Evolutionary conservation across 2,329 filamentous ascomycete genomes (phyloP).

Genomic region (Leptoxyphium fumago): DNA sequence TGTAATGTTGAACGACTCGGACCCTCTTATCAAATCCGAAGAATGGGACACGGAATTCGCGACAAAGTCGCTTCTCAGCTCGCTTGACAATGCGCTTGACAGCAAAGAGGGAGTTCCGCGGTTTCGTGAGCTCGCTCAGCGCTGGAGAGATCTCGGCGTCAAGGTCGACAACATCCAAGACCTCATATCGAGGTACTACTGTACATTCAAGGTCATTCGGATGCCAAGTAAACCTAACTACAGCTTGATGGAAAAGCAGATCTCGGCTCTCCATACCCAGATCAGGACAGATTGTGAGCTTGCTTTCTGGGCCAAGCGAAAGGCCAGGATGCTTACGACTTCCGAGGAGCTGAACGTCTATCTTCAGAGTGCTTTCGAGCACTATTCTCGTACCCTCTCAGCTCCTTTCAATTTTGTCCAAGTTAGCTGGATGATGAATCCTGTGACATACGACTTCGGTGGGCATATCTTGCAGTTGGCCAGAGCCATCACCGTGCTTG

Average conservation of each 20-base stretch:
- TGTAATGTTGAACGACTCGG: slow-evolving; percentile 35
- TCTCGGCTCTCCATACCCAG: slow-evolving; percentile 25
- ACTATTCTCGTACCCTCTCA: slow-evolving; percentile 27
- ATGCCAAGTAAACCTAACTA: slow-evolving; percentile 29
- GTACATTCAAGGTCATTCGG: slow-evolving; percentile 28
- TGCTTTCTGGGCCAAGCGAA: slow-evolving; percentile 16
- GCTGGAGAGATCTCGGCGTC: slow-evolving; percentile 24
- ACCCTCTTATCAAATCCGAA: slow-evolving; percentile 23
- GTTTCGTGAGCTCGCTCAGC: slow-evolving; percentile 23
- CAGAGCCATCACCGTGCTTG: slow-evolving; percentile 1
- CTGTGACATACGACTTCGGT: slow-evolving; percentile 29
- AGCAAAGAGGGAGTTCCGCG: slow-evolving; percentile 12
- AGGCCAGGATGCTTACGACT: slow-evolving; percentile 30
- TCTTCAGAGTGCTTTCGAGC: slow-evolving; percentile 32
- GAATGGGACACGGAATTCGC: slow-evolving; percentile 30
- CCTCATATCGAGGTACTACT: slow-evolving; percentile 33
- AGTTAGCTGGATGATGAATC: slow-evolving; percentile 25
- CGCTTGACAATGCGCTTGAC: slow-evolving; percentile 4
- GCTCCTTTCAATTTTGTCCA: slow-evolving; percentile 34
- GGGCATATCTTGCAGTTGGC: slow-evolving; percentile 32
- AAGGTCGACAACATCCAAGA: slow-evolving; percentile 25
- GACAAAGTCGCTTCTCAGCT: slow-evolving; percentile 25
- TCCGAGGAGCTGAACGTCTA: slow-evolving; percentile 30
- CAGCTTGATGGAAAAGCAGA: slow-evolving; percentile 32
- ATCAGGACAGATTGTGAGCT: slow-evolving; percentile 15